These are phyloP conservation scores for Candida neerlandica DNA, from an alignment of 1,139 yeast genomes.

Conservation along the genomic window DNA sequence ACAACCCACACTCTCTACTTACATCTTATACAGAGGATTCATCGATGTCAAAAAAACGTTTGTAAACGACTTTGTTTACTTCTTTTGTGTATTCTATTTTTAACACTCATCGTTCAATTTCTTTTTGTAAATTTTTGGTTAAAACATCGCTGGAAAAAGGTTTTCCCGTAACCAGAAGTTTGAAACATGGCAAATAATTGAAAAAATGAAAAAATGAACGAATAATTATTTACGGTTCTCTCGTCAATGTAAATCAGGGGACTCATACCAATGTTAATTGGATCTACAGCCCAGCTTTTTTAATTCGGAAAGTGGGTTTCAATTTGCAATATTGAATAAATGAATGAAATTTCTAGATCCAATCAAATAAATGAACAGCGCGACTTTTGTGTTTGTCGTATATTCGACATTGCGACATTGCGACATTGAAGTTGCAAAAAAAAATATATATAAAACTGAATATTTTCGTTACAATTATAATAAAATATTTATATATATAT, in stretches of 20 bases:
- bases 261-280: not conserved
- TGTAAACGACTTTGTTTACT: too few species aligned
- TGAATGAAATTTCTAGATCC: too few species aligned
- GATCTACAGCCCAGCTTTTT: not conserved
- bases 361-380: too few species aligned
- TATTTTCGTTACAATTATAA: too few species aligned
- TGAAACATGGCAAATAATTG: not conserved
- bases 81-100: not conserved
- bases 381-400: too few species aligned
- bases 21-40: not conserved
- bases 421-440: too few species aligned
- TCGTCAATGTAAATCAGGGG: not conserved
- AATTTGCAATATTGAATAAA: too few species aligned
- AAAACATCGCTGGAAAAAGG: not conserved
- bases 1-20: too few species aligned
- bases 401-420: too few species aligned
- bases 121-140: not conserved
- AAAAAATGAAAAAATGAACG: not conserved
- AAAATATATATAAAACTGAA: too few species aligned
- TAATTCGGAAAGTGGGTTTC: not conserved
- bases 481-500: not conserved
- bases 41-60: too few species aligned
- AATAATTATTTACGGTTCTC: not conserved
- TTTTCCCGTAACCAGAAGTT: not conserved
- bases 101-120: not conserved